Conservation (phyloP, 352 stramenopile genomes). For the Phytopythium oedochilum region DNA sequence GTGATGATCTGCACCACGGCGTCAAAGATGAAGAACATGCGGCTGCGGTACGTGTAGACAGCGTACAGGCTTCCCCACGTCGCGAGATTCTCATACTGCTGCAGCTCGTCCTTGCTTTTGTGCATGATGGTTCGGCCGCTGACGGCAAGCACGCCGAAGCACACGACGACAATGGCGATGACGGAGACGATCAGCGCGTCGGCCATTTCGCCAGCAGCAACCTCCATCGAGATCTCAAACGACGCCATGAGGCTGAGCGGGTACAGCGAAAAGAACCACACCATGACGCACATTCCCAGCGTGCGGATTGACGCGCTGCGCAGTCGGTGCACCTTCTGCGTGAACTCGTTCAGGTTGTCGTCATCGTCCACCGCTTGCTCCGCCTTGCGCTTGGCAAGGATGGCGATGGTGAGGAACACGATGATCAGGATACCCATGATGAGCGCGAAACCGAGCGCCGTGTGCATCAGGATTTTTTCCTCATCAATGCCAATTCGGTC, state of each 20-base stretch:
- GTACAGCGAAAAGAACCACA: conserved; percentile 61
- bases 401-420: conserved; percentile 41
- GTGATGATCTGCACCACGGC: conserved; percentile 51
- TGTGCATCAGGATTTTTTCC: conserved; percentile 32
- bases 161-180: conserved; percentile 36
- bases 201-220: conserved; percentile 19
- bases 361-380: conserved; percentile 37
- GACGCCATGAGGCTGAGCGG: conserved; percentile 56
- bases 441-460: conserved; percentile 34
- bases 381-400: conserved; percentile 48
- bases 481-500: conserved; percentile 52
- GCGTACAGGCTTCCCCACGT: conserved; percentile 62
- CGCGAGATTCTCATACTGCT: conserved; percentile 51
- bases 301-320: conserved; percentile 57
- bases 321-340: conserved; percentile 35
- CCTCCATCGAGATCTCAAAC: conserved; percentile 72
- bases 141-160: conserved; percentile 41
- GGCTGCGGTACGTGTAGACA: conserved; percentile 50
- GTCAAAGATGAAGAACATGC: conserved; percentile 62
- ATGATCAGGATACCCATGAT: conserved; percentile 24
- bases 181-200: conserved; percentile 35
- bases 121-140: conserved; percentile 48
- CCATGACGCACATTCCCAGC: conserved; percentile 51
- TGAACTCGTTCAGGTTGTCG: conserved; percentile 28
- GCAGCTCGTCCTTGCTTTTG: conserved; percentile 48